A percentile compares a stretch with the other conserved stretches of the same genome.
phyloP scores from a whole-genome alignment of 2,329 filamentous ascomycete species.

The Davidsoniella virescens region DNA sequence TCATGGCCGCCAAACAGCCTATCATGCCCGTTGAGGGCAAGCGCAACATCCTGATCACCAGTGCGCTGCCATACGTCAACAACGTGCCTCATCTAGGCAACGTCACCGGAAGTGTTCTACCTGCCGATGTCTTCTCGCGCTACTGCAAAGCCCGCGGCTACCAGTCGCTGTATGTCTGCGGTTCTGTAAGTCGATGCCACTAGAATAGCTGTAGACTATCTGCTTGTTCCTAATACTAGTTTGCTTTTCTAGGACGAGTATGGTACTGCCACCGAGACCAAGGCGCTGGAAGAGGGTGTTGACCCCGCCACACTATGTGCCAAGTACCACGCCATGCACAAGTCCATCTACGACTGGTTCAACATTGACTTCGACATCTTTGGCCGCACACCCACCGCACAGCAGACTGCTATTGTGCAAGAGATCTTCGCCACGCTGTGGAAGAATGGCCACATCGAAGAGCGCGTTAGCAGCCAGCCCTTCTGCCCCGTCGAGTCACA shows the following conservation, averaged over 20 bases:
- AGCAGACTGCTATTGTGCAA: conserved; percentile 88
- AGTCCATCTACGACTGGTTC: conserved; percentile 92
- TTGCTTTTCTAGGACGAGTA: conserved; percentile 58
- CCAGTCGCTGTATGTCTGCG: conserved; percentile 73
- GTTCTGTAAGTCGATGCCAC: conserved; percentile 25
- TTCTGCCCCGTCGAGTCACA: conserved; percentile 60
- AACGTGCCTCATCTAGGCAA: conserved; percentile 76
- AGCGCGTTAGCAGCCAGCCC: conserved; percentile 74
- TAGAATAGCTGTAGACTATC: not conserved
- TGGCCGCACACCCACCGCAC: conserved; percentile 72
- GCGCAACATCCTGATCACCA: conserved; percentile 79
- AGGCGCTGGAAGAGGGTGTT: conserved; percentile 74
- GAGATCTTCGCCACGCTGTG: conserved; percentile 77
- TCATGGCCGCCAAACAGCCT: conserved; percentile 18
- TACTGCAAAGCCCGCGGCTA: conserved; percentile 67
- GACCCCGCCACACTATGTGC: conserved; percentile 73
- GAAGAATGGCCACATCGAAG: conserved; percentile 75
- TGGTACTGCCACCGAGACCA: conserved; percentile 89
- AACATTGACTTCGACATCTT: conserved; percentile 90
- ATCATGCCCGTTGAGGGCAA: conserved; percentile 56
- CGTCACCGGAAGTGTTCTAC: conserved; percentile 73
- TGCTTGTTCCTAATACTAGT: not conserved
- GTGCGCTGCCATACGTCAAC: conserved; percentile 68
- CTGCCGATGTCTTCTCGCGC: conserved; percentile 70
- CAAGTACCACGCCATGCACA: conserved; percentile 83